Base-by-base conservation (phyloP, 495 filamentous ascomycete genomes). In the Lichenothelia convexa region DNA sequence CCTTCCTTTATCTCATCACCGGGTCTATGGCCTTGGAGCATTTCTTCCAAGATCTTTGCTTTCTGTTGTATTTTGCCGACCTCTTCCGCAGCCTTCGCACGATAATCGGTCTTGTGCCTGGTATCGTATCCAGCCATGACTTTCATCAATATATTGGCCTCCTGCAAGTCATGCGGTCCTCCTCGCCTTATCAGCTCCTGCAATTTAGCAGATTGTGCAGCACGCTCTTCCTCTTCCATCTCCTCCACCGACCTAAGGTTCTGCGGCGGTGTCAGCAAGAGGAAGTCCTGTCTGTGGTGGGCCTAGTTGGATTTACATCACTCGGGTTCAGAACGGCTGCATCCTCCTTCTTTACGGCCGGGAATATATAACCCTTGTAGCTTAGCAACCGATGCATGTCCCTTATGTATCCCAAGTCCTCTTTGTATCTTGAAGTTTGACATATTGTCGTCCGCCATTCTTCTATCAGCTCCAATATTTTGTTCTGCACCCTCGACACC, bases 381-480 rank as follows among this genome's bases (percentile, higher is more conserved):
- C 82, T 85, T 42, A 97, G 61, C 34, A 97, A 58, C 29, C 89
- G 73, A 60, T 97, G 89, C 89, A 97, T 97, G 59, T 97, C 89
- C 54, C 89, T 63, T 49, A 97, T 93, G 54, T 84, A 89, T 3
- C 89, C 89, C 40, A 97, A 56, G 54, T 97, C 89, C 49, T 94
- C 89, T 62, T 87, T 92, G 62, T 97, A 93, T 39, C 85, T 70
- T 47, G 82, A 92, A 21, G 87, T 95, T 61, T 93, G 80, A 63
- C 89, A 97, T 62, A 97, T 94, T 18, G 91, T 97, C 51, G 80
- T 73, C 52, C 91, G 68, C 89, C 89, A 97, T 73, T 95, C 89
- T 60, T 97, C 89, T 48, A 97, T 93, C 44, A 83, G 77, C 58
- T 94, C 91, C 46, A 97, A 65, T 34, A 95, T 93, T 59, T 80